A percentile compares a stretch with the other conserved stretches of the same genome.
These are phyloP conservation scores for Stephanodiscus minutulus DNA, from an alignment of 108 stramenopile genomes.

Conservation along the genomic window DNA sequence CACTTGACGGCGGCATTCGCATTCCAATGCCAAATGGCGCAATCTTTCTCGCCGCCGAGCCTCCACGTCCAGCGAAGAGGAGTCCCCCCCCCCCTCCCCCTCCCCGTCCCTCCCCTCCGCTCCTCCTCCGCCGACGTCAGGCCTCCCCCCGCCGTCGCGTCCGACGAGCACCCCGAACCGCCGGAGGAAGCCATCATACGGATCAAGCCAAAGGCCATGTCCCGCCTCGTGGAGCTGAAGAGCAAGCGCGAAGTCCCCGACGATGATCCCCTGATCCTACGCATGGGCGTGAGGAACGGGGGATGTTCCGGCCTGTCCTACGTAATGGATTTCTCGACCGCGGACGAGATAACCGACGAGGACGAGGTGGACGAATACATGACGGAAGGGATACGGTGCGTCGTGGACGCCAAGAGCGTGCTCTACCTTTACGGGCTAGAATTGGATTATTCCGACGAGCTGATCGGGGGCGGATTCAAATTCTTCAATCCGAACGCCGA, in stretches of 20 bases:
- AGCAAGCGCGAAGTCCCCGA: conserved; percentile 55
- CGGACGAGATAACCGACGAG: conserved; percentile 80
- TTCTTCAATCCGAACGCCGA: conserved; percentile 99
- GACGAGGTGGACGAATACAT: conserved; percentile 80
- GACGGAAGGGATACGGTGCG: conserved; percentile 78
- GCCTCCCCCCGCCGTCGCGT: no score
- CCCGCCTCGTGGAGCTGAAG: conserved; percentile 77
- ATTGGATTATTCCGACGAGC: conserved; percentile 93
- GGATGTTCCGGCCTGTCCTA: conserved; percentile 95
- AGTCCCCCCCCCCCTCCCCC: no score
- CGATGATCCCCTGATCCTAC: conserved; percentile 56
- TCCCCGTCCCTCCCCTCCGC: no score
- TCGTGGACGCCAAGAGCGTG: conserved; percentile 93
- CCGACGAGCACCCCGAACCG: conserved; percentile 34
- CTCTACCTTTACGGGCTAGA: conserved; percentile 95
- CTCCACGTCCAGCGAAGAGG: no score
- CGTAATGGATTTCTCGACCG: conserved; percentile 90
- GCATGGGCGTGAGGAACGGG: conserved; percentile 96
- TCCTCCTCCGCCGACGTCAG: no score
- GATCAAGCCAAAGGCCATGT: conserved; percentile 83
- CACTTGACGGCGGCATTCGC: no score
- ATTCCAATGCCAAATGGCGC: no score
- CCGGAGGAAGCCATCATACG: conserved; percentile 77
- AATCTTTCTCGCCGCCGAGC: no score
- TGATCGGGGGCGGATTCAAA: conserved; percentile 96